Base-by-base conservation (phyloP, 2,329 filamentous ascomycete species). In the Sporothrix humicola region DNA sequence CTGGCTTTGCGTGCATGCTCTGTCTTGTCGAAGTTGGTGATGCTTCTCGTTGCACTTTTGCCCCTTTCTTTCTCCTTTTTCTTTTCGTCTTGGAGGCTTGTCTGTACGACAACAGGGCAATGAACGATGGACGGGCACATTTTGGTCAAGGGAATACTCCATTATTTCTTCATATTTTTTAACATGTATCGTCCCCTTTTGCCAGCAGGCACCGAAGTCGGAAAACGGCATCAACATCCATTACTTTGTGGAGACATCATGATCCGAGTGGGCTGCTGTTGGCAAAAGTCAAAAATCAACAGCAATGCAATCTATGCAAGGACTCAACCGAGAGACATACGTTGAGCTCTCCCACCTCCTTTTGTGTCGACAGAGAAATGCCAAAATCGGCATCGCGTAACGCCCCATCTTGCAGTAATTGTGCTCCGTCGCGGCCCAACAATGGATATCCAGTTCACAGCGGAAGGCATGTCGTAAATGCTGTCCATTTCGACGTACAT, bases 41-140 rank as follows among this genome's bases (percentile, higher is more conserved):
- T 42, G 15, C 4, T 3, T 10, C 23, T 23, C 7, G 31, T 7
- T 37, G 31, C 31, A 37, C 31, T 13, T n/a, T 23, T 5, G 44
- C 7, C 59, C 6, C 9, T 23, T 56, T 23, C n/a, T 7, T 23
- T 56, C 23, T n/a, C 52, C 52, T 23, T 65, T 23, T 42, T 7
- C 59, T 63, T 65, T 65, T 46, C 61, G 61, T 46, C 61, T 65
- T 65, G 61, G 61, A 42, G 61, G 3, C 42, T 23, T 23, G 4
- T 23, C 9, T 65, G 61, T 65, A 20, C 42, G 20, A 48, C 61
- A 46, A 15, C 42, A 26, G 15, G 31, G 5, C 31, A 37, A 37
- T 37, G 31, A 37, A 7, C 31, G 7, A 37, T 37, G 31, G 31
- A 37, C 31, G 7, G 31, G 31, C 31, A 37, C 23, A 26, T 26